Evolutionary conservation across 495 filamentous ascomycete species (phyloP), one percentile per base, ranked within the genome.

Genomic region (Chaetomium tenue): DNA sequence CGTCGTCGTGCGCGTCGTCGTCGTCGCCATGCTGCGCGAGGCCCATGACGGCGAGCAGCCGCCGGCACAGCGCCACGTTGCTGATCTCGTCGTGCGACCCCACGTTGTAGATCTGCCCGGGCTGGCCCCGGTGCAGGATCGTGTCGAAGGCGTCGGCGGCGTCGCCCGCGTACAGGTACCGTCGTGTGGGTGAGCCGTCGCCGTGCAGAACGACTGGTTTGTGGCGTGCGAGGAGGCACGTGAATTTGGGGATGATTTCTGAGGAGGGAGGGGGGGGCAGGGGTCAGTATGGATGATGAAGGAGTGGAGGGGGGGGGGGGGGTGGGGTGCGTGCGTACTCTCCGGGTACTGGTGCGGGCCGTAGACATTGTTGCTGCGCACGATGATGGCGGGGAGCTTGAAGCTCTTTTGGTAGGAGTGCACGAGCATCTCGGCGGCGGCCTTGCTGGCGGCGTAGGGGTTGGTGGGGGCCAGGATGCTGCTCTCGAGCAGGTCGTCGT

Each of bases 221-320:
- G 16, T 72, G 65, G 2, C 85, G 80, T 60, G 82, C 75, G n/a
- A 91, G 78, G 13, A 90, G 77, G 67, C 81, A 85, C 52, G 79
- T 82, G 74, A 92, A 92, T 69, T 89, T 89, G 26, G 89, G 88
- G 46, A 91, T 91, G 63, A 91, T 87, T 75, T 91, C 87, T 90
- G 68, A 6, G 25, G 44, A 23, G 3, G 13, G 28, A 6, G 6
- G 28, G 28, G 28, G 18, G 23, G 30, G 52, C n/a, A 4, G 40
- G 20, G n/a, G 23, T 47, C 5, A 44, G 23, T 18, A 15, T 25
- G 28, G 6, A 30, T 30, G 40, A 25, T 33, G 61, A 56, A 33
- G 40, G 40, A 18, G 40, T 4, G 40, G 6, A 2, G 28, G 28
- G 28, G 6, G 28, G 28, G 16, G 40, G 28, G n/a, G 18, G 65